Percentiles rank a stretch among this genome's conserved stretches.
phyloP scores from a whole-genome alignment of 352 stramenopile species.

The Pythium plurisporium region DNA sequence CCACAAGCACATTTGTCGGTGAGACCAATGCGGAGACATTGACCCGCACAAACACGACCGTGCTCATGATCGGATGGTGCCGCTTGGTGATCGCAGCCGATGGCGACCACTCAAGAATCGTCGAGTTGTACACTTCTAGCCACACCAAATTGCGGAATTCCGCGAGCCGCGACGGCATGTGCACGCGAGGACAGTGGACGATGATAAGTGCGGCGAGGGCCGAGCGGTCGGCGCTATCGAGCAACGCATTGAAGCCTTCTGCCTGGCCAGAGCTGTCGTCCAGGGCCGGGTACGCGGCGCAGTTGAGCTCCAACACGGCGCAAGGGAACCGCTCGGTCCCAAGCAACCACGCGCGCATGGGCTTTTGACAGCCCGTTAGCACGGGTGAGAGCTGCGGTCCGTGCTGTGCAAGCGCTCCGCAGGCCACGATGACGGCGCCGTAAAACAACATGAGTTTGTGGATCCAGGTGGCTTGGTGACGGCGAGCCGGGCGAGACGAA shows the following conservation, averaged over 20 bases:
- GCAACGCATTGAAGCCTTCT: neutral
- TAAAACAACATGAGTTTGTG: neutral
- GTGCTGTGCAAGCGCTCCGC: neutral
- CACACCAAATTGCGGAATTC: slow-evolving; percentile 10
- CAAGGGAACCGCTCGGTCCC: slow-evolving; percentile 12
- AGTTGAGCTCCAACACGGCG: slow-evolving; percentile 21
- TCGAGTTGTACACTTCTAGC: slow-evolving; percentile 25
- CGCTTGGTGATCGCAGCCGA: neutral
- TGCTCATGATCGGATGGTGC: neutral
- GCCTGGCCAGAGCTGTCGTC: neutral
- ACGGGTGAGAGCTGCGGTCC: neutral
- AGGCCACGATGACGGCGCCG: neutral
- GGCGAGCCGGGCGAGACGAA: too few species aligned
- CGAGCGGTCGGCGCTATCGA: neutral
- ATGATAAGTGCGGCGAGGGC: slow-evolving; percentile 11
- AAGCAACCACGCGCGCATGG: slow-evolving; percentile 5
- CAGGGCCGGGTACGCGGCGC: neutral
- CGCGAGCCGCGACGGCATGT: slow-evolving; percentile 9
- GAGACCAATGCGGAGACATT: neutral
- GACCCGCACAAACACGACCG: neutral
- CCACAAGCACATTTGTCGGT: neutral
- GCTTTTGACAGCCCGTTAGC: neutral
- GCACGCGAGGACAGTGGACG: slow-evolving; percentile 6
- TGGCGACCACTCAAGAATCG: slow-evolving; percentile 7
- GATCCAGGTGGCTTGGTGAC: neutral